Percentiles rank a stretch among this genome's conserved stretches.
Evolutionary conservation across 331 rosid species (phyloP).

Genomic region (Pyracantha coccinea): DNA sequence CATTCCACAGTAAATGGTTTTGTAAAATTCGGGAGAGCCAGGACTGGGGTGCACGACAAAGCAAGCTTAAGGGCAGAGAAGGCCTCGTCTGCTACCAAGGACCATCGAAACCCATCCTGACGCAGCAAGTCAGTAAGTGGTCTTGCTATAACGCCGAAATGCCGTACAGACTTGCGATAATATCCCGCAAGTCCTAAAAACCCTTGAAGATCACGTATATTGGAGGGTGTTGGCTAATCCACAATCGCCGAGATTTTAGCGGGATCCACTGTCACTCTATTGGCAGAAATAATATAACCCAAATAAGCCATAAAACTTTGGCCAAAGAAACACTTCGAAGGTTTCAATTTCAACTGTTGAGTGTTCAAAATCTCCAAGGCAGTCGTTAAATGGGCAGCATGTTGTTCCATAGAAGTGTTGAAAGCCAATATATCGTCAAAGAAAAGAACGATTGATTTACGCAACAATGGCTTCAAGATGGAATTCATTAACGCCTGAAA

Average conservation of each 20-base stretch:
- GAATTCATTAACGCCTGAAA: background rate
- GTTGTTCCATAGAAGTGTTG: fast-evolving
- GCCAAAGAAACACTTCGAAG: background rate
- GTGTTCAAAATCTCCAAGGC: too few relatives aligned
- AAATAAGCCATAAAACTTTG: background rate
- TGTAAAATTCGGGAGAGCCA: background rate
- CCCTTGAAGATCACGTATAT: background rate
- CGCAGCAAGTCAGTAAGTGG: background rate
- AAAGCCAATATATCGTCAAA: background rate
- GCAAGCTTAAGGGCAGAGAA: background rate
- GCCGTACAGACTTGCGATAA: background rate
- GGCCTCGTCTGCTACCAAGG: fast-evolving
- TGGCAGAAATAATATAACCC: background rate
- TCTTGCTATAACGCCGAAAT: background rate
- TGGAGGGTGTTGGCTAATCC: background rate
- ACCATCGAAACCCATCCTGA: background rate
- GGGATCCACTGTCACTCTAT: background rate
- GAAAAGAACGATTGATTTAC: background rate
- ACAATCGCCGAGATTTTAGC: background rate
- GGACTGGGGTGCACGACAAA: background rate
- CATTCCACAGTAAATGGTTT: background rate
- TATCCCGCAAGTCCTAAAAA: background rate
- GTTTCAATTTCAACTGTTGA: background rate
- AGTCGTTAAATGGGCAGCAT: background rate
- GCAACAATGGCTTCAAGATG: background rate